Percentiles rank a stretch among this genome's conserved stretches.
These are phyloP conservation scores for Cryptococcus sp. DNA, from an alignment of 1,284 basidiomycete genomes.

Conservation along the genomic window DNA sequence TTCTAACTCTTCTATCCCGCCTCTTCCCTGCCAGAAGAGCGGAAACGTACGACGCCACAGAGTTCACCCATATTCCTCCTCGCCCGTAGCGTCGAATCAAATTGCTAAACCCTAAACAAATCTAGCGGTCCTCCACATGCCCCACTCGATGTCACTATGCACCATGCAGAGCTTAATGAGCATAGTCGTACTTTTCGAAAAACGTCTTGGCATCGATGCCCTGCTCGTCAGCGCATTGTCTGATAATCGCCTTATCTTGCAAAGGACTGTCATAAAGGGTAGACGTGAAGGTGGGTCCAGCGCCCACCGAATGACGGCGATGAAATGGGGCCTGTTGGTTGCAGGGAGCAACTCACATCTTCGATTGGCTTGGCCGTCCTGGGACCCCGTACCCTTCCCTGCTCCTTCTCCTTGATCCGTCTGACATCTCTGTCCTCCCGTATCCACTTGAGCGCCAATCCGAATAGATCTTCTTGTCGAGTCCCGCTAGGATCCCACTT, in stretches of 20 bases:
- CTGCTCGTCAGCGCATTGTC: conserved; percentile 13
- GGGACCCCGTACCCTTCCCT: conserved; percentile 63
- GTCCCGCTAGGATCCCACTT: conserved; percentile 56
- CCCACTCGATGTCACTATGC: not conserved
- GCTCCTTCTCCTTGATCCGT: conserved; percentile 56
- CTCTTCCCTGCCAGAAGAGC: too few relatives aligned
- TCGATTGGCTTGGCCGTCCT: conserved; percentile 46
- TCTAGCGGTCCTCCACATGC: not conserved
- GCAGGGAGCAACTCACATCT: too few relatives aligned
- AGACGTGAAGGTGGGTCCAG: too few relatives aligned
- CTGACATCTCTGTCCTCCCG: conserved; percentile 66
- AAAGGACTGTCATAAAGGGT: too few relatives aligned
- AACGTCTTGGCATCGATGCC: conserved; percentile 78
- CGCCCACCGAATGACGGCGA: too few relatives aligned
- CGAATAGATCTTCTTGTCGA: conserved; percentile 55
- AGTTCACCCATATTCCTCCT: too few relatives aligned
- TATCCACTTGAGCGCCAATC: conserved; percentile 75
- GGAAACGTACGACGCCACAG: too few relatives aligned
- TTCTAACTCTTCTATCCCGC: too few relatives aligned
- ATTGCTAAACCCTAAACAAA: too few relatives aligned
- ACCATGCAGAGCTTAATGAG: conserved; percentile 19
- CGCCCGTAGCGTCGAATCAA: too few relatives aligned
- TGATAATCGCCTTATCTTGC: not conserved
- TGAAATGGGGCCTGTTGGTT: too few relatives aligned
- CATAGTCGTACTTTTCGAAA: conserved; percentile 67